Conservation (phyloP, 129 eudicot genomes). For the Escallonia herrerae region DNA sequence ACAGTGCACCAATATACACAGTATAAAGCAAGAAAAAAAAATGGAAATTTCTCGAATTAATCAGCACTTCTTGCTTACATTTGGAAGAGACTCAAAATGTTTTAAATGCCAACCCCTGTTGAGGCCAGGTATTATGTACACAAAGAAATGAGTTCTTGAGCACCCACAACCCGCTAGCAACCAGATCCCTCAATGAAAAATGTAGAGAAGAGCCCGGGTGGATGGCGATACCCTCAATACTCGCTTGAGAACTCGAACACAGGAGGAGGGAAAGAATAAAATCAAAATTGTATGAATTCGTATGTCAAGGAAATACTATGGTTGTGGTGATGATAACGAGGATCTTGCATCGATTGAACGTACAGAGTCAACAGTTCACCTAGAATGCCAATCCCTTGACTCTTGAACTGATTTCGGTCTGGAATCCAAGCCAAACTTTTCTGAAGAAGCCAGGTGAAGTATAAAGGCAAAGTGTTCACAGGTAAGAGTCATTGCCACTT, state of each 20-base stretch:
- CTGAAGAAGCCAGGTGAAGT: background rate
- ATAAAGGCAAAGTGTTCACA: background rate
- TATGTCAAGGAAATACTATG: background rate
- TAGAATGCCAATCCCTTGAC: background rate
- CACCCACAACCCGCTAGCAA: no score
- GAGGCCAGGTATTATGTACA: no score
- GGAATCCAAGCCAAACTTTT: background rate
- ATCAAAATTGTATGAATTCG: no score
- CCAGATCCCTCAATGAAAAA: no score
- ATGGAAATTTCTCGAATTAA: no score
- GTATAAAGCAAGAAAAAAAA: no score
- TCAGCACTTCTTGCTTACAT: no score
- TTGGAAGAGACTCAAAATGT: no score
- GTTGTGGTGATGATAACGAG: background rate
- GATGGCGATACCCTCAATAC: background rate
- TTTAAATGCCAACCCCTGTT: no score
- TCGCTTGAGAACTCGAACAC: background rate
- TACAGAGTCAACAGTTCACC: background rate
- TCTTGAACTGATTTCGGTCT: constrained; percentile 1
- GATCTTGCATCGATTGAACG: background rate
- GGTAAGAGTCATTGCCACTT: constrained; percentile 12
- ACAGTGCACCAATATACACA: no score
- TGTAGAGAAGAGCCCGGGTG: background rate
- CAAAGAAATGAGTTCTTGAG: no score
- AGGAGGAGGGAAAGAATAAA: no score